Evolutionary conservation across 2,329 filamentous ascomycete species (phyloP), one percentile per base, ranked within the genome.

Genomic region (Waltergamsia citrina): DNA sequence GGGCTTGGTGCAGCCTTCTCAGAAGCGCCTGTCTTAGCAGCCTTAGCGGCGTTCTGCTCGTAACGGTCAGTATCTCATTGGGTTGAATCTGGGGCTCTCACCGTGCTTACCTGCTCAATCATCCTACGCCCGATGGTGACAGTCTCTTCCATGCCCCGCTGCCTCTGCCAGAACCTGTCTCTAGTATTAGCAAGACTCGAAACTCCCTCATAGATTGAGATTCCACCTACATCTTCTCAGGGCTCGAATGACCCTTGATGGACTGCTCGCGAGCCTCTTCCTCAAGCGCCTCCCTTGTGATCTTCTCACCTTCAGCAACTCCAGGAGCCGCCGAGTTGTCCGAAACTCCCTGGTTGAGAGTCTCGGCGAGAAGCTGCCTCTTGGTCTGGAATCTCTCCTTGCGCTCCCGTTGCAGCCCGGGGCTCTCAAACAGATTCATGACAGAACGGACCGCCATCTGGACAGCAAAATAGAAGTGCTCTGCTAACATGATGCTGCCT

Each of bases 391-490:
- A 96, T 16, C 85, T 73, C 53, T 94, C 85, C 4, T 77, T 77
- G 11, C 83, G 74, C 59, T 94, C 88, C 56, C 86, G 87, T 48
- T 93, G 85, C 37, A 88, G 66, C 1, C 87, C 88, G 0, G 85
- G 85, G 30, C 81, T 88, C 48, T 96, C 88, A 34, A 95, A 63
- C 54, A 87, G 92, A 39, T 67, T 68, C 46, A 98, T 74, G 4
- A 79, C 78, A 34, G 77, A 72, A 26, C 80, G 75, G 5, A 95
- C 82, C 1, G 69, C 71, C 40, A 80, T 70, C 47, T 88, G 80
- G 3, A 85, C 71, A 3, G 78, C 64, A n/a, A 98, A 74, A 54
- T 94, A 96, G 12, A 88, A 61, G 52, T 98, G 90, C 53, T 98
- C 92, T 0, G 85, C 79, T 45, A 93, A 74, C 46, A 96, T 74